Evolutionary conservation across 805 yeast genomes (phyloP), one percentile per base, ranked within the genome.

Genomic region (Candida sonorensis): DNA sequence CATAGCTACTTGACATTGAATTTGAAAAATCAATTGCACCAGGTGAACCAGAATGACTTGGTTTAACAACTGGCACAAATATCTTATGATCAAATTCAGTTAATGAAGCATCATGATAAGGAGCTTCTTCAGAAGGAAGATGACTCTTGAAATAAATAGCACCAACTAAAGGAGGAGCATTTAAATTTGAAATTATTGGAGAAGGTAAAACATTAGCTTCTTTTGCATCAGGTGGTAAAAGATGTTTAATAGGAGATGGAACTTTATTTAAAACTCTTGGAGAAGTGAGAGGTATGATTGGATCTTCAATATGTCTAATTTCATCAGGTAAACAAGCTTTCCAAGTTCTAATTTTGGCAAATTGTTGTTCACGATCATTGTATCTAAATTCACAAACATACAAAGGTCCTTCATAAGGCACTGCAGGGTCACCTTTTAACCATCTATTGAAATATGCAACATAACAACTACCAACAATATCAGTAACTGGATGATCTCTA

Each of bases 321-420:
- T 90, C 97, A 58, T 92, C 97, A 0, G 98, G 98, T 44, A 92
- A 69, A 65, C 97, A 92, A 6, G 97, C 97, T 59, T 86, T 90
- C 98, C 98, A 92, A 3, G 98, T 90, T 52, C 97, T 74, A 49
- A 92, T 92, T 53, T 90, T 82, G 60, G 90, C 92, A 67, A 92
- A 92, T 18, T 79, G 79, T 56, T 85, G 84, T 48, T 85, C 95
- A 34, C 75, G 69, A 54, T 90, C 97, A 53, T 90, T 90, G 61
- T 88, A 92, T 50, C 98, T 77, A 56, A 76, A 84, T 59, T 92
- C 98, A 63, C 97, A 92, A 45, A 92, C 80, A 59, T 87, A 92
- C 53, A 94, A 72, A 5, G 92, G 90, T 4, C 85, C 81, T 33
- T 85, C 90, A 35, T 67, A 68, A 14, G 84, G 81, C 30, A 81